Percentiles rank a stretch among this genome's conserved stretches.
Conservation (phyloP, 805 yeast species). For the Wickerhamiella musiphila region DNA sequence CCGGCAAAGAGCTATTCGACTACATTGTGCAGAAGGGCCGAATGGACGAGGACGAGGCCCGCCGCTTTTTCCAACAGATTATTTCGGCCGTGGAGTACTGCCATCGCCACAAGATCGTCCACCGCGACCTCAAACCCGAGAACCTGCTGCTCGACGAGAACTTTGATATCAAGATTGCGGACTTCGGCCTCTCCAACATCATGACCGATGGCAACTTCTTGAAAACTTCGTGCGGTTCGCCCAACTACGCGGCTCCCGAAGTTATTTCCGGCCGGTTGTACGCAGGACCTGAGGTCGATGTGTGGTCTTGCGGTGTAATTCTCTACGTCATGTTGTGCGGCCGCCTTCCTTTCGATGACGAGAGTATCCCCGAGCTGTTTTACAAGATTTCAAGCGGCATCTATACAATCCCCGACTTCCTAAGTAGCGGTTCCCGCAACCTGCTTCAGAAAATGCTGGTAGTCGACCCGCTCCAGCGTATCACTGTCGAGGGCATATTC, state of each 20-base stretch:
- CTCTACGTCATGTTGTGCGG: constrained; percentile 93
- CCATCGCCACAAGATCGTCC: constrained; percentile 91
- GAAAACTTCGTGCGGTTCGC: constrained; percentile 91
- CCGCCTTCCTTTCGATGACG: constrained; percentile 89
- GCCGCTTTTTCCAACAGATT: constrained; percentile 89
- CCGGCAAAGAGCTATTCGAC: constrained; percentile 91
- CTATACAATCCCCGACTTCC: constrained; percentile 72
- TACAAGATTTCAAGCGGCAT: constrained; percentile 87
- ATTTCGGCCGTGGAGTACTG: constrained; percentile 94
- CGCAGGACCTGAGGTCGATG: constrained; percentile 97
- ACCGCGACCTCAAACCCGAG: constrained; percentile 92
- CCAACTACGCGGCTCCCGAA: constrained; percentile 96
- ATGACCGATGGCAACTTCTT: constrained; percentile 96
- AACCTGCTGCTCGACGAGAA: constrained; percentile 77
- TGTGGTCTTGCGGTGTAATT: constrained; percentile 94
- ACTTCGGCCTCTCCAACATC: constrained; percentile 83
- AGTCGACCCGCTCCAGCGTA: constrained; percentile 85
- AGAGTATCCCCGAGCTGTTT: constrained; percentile 83
- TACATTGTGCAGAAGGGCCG: constrained; percentile 87
- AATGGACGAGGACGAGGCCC: constrained; percentile 81
- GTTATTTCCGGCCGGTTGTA: constrained; percentile 86
- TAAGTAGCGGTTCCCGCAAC: constrained; percentile 71
- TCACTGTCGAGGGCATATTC: constrained; percentile 81
- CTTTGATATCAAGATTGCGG: constrained; percentile 86
- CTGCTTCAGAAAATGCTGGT: constrained; percentile 78